Percentiles rank a stretch among this genome's conserved stretches.
phyloP scores from a whole-genome alignment of 2,329 filamentous ascomycete genomes.

The Diaporthe australafricana region DNA sequence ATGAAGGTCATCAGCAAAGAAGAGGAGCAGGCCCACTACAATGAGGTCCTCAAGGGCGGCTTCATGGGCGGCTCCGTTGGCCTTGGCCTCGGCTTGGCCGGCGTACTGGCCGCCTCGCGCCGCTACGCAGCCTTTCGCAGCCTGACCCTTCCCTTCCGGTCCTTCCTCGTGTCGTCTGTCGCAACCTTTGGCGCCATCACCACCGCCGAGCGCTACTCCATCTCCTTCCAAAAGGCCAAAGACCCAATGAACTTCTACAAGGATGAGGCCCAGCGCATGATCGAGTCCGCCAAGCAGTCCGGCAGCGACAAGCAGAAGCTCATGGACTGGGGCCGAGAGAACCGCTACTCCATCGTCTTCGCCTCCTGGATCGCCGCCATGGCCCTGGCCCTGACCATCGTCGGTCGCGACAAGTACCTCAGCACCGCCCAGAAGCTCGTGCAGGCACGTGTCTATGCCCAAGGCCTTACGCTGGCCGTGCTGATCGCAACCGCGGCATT shows the following conservation, averaged over 20 bases:
- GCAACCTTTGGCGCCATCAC: slow-evolving; percentile 91
- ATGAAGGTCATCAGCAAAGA: slow-evolving; percentile 98
- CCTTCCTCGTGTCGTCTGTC: slow-evolving; percentile 87
- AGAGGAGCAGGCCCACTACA: slow-evolving; percentile 90
- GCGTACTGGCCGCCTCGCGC: slow-evolving; percentile 74
- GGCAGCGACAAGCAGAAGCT: slow-evolving; percentile 66
- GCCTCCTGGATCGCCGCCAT: slow-evolving; percentile 85
- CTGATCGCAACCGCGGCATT: slow-evolving; percentile 85
- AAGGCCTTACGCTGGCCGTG: slow-evolving; percentile 87
- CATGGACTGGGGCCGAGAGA: slow-evolving; percentile 79
- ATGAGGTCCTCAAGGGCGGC: slow-evolving; percentile 83
- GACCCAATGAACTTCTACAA: slow-evolving; percentile 77
- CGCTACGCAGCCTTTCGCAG: slow-evolving; percentile 81
- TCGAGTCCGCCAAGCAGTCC: slow-evolving; percentile 65
- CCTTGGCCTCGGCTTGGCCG: slow-evolving; percentile 72
- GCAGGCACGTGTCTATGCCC: slow-evolving; percentile 93
- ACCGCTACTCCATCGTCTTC: slow-evolving; percentile 90
- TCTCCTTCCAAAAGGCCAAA: slow-evolving; percentile 74
- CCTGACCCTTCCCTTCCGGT: slow-evolving; percentile 89
- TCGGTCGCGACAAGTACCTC: slow-evolving; percentile 82
- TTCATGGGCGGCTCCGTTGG: slow-evolving; percentile 78
- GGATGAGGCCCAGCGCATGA: slow-evolving; percentile 69
- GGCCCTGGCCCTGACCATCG: slow-evolving; percentile 77
- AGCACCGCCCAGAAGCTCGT: slow-evolving; percentile 87
- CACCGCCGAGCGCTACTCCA: slow-evolving; percentile 78